A percentile compares a stretch with the other conserved stretches of the same genome.
These are phyloP conservation scores for Nannizzia gypsea DNA, from an alignment of 2,329 filamentous ascomycete species.

Conservation along the genomic window DNA sequence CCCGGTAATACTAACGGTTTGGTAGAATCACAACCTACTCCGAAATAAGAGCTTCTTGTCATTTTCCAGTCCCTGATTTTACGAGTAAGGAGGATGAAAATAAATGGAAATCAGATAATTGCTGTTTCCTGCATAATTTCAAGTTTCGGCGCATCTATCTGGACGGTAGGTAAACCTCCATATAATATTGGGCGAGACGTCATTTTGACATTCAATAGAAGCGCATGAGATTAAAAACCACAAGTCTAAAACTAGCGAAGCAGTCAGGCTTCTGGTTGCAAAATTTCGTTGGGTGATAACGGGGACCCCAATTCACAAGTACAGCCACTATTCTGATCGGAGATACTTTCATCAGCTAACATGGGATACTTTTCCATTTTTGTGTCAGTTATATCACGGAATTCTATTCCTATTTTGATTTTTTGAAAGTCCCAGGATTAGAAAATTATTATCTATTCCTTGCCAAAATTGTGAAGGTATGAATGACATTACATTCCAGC, in stretches of 20 bases:
- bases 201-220: slow-evolving; percentile 15
- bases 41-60: slow-evolving; percentile 27
- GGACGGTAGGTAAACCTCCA: slow-evolving; percentile 23
- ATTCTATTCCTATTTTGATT: slow-evolving; percentile 30
- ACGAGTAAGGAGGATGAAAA: slow-evolving; percentile 14
- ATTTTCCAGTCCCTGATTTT: slow-evolving; percentile 15
- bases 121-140: slow-evolving; percentile 26
- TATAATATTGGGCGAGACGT: neutral
- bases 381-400: slow-evolving; percentile 23
- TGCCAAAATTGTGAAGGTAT: slow-evolving; percentile 7
- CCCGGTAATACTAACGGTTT: slow-evolving; percentile 6
- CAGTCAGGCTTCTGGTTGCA: slow-evolving; percentile 26
- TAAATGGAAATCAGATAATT: slow-evolving; percentile 19
- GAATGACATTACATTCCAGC: neutral
- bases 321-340: slow-evolving; percentile 7
- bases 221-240: slow-evolving; percentile 29
- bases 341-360: neutral
- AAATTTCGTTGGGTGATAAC: slow-evolving; percentile 30
- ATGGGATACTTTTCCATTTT: neutral
- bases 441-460: slow-evolving; percentile 14
- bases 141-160: slow-evolving; percentile 31
- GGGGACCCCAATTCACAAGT: slow-evolving; percentile 32
- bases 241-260: slow-evolving; percentile 23
- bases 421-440: slow-evolving; percentile 24
- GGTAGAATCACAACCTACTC: slow-evolving; percentile 29